Conservation (phyloP, 164 flowering plant species). For the Annona cherimola region DNA sequence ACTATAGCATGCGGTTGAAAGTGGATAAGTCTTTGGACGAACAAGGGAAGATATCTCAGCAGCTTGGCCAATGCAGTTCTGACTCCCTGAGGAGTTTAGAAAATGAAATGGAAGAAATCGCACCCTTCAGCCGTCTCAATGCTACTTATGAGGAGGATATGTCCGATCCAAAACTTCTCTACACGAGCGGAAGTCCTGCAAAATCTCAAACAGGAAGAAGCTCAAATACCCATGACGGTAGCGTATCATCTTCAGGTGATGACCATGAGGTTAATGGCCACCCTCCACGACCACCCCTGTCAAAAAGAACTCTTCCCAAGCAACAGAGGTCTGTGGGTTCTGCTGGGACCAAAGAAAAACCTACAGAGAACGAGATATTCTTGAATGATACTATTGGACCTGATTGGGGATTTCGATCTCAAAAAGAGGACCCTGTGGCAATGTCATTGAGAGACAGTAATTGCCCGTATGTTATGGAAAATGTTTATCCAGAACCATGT, state of each 20-base stretch:
- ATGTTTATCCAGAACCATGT: slow-evolving; percentile 12
- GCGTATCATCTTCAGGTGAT: slow-evolving; percentile 52
- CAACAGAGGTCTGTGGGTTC: slow-evolving; percentile 12
- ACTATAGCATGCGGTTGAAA: slow-evolving; percentile 15
- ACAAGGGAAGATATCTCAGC: slow-evolving; percentile 19
- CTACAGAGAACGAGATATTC: slow-evolving; percentile 17
- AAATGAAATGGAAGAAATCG: slow-evolving; percentile 22
- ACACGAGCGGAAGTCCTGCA: slow-evolving; percentile 12
- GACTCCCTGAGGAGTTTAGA: slow-evolving; percentile 16
- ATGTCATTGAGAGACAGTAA: slow-evolving; percentile 12
- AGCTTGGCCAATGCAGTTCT: slow-evolving; percentile 11
- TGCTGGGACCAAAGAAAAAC: slow-evolving; percentile 16
- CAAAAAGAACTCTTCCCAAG: slow-evolving; percentile 13
- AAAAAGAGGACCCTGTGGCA: slow-evolving; percentile 17
- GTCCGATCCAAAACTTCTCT: slow-evolving; percentile 15
- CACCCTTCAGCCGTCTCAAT: slow-evolving; percentile 17
- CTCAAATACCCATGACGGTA: slow-evolving; percentile 48
- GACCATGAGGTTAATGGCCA: slow-evolving; percentile 39
- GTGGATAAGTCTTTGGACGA: slow-evolving; percentile 12
- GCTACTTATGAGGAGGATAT: slow-evolving; percentile 17
- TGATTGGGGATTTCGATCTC: slow-evolving; percentile 20
- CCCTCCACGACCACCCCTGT: slow-evolving; percentile 13
- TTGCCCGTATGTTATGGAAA: slow-evolving; percentile 6
- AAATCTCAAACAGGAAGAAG: slow-evolving; percentile 34
- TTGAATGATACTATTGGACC: slow-evolving; percentile 7